Evolutionary conservation across 441 rosid species (phyloP).

Genomic region (Bocquillonia castaneifolia): DNA sequence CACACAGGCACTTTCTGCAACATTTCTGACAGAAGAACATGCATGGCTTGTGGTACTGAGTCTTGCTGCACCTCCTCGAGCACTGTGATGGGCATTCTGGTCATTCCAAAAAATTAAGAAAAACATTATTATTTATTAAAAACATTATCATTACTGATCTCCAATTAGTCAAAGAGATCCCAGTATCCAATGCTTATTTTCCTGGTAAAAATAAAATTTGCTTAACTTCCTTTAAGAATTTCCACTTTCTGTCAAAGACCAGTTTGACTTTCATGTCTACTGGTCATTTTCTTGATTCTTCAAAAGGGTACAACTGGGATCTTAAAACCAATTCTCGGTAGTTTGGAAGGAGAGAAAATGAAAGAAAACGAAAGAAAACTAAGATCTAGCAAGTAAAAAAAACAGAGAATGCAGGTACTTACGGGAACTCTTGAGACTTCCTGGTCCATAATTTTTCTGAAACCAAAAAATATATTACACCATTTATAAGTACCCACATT

Average conservation of each 20-base stretch:
- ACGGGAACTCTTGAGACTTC: constrained; percentile 54
- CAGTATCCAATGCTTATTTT: constrained; percentile 11
- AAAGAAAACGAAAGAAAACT: neutral
- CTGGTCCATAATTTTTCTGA: constrained; percentile 48
- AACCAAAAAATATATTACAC: constrained; percentile 19
- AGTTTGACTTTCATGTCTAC: neutral
- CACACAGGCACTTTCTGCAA: constrained; percentile 77
- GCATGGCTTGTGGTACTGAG: constrained; percentile 80
- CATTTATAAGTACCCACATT: neutral
- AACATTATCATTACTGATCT: neutral
- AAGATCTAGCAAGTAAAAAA: neutral
- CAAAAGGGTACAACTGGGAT: neutral
- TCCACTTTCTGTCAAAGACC: constrained; percentile 14
- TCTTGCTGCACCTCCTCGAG: constrained; percentile 58
- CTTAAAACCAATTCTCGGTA: neutral
- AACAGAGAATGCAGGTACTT: constrained; percentile 23
- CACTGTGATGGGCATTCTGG: constrained; percentile 73
- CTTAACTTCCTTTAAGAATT: neutral
- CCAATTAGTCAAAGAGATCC: neutral
- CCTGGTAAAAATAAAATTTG: neutral
- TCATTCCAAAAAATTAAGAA: constrained; percentile 14
- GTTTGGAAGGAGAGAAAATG: neutral
- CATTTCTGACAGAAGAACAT: constrained; percentile 77
- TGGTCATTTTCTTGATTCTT: neutral
- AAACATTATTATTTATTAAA: neutral